Base-by-base conservation (phyloP, 1,284 basidiomycete species). In the Trichosporon asahii region DNA sequence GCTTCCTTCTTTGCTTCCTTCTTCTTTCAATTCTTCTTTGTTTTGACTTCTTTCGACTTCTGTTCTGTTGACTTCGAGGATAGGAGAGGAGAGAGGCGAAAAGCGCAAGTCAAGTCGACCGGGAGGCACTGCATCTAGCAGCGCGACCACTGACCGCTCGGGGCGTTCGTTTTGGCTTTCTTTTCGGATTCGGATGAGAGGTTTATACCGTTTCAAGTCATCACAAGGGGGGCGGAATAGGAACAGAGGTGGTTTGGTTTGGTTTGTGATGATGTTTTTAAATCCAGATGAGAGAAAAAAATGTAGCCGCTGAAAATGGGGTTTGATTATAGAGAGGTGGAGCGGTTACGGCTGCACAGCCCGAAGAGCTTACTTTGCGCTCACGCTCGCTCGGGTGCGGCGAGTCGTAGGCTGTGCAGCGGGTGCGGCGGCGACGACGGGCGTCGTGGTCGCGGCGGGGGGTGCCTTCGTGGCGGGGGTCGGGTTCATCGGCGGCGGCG, bases 361-460 rank as follows among this genome's bases (percentile, higher is more conserved):
- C 57, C 57, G n/a, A 61, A 33, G 57, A 61, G 57, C 57, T 61
- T 61, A 61, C 57, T 61, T 61, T 61, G 57, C 57, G 57, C 57
- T 61, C 57, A 61, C 57, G 57, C 57, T 61, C 57, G 57, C 57
- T 3, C 57, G 57, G 57, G 57, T 61, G 31, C 57, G 57, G 57
- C 57, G 57, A 61, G 57, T 33, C 57, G 57, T 61, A 61, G 57
- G 29, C 57, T 61, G 57, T 27, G 29, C 57, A 61, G 57, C 27
- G 57, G 27, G 57, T 29, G 49, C 37, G 33, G 29, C 21, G 23
- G 61, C 23, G 35, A 64, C 29, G 8, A 57, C 55, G 21, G 33
- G 49, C 21, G 63, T 23, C 25, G 65, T 49, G 14, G 33, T 55
- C 27, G 46, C 37, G 15, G 64, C 64, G 5, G 35, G 64, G 8